phyloP scores from a whole-genome alignment of 495 filamentous ascomycete genomes.

The Penicillium manginii region DNA sequence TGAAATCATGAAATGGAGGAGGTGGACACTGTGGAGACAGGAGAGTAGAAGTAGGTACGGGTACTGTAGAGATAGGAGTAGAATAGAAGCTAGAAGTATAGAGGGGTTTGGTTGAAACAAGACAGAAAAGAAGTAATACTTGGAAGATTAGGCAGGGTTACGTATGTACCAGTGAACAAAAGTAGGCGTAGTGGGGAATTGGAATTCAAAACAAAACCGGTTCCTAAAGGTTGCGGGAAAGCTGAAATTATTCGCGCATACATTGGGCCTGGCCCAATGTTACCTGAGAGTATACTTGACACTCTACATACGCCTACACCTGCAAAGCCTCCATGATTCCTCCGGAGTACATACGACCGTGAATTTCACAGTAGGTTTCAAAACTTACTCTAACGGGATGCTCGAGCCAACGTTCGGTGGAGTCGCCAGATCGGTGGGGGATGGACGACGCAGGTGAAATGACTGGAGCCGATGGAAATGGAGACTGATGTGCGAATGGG shows the following conservation, averaged over 20 bases:
- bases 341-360: constrained; percentile 20
- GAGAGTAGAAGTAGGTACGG: not conserved
- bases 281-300: not conserved
- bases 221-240: too few relatives aligned
- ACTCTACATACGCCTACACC: not conserved
- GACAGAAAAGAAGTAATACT: not conserved
- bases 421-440: constrained; percentile 15
- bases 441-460: constrained; percentile 8
- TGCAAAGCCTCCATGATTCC: not conserved
- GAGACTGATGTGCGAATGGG: constrained; percentile 15
- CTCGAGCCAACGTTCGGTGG: constrained; percentile 17
- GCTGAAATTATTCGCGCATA: constrained; percentile 9
- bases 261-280: not conserved
- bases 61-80: not conserved
- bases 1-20: not conserved
- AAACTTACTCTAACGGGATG: constrained; percentile 7
- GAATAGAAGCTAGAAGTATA: not conserved
- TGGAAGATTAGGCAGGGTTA: not conserved
- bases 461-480: constrained; percentile 2
- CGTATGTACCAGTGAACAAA: not conserved
- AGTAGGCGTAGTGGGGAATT: not conserved
- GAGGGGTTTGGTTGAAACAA: not conserved
- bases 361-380: constrained; percentile 13
- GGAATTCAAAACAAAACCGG: constrained; percentile 7
- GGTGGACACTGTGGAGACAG: not conserved